phyloP scores from a whole-genome alignment of 306 rosid genomes.

The Sindora glabra region DNA sequence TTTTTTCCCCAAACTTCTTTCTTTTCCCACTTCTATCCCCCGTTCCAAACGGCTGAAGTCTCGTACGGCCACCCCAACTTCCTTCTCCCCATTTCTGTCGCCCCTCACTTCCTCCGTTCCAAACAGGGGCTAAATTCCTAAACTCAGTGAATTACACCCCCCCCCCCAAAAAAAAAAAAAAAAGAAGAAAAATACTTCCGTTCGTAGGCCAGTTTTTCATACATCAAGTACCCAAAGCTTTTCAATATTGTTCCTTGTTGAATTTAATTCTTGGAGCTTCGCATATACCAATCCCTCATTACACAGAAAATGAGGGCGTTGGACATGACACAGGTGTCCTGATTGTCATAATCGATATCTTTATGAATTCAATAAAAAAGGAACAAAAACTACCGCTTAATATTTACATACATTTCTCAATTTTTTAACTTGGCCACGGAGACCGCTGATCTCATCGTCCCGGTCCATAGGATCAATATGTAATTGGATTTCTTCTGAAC shows the following conservation, averaged over 20 bases:
- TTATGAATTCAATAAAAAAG: background rate
- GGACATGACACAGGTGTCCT: background rate
- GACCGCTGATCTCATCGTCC: conserved; percentile 78
- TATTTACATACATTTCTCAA: conserved; percentile 52
- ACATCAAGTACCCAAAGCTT: background rate
- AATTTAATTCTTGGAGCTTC: background rate
- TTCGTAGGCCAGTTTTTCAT: background rate
- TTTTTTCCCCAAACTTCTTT: too few species aligned
- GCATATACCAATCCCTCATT: background rate
- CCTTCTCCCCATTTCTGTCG: too few species aligned
- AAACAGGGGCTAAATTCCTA: too few species aligned
- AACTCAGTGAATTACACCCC: too few species aligned
- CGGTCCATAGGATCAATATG: conserved; percentile 76
- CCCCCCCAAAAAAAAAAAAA: too few species aligned
- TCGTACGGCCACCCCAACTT: too few species aligned
- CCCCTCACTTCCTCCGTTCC: too few species aligned
- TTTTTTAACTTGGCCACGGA: conserved; percentile 72
- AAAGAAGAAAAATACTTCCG: too few species aligned
- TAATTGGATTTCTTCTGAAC: conserved; percentile 82
- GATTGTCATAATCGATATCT: background rate
- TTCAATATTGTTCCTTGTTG: background rate
- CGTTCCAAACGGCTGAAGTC: too few species aligned
- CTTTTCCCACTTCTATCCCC: too few species aligned
- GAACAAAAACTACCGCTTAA: background rate
- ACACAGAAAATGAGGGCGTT: too few species aligned